Conservation (phyloP, 306 rosid genomes). For the Vigna nakashimae region DNA sequence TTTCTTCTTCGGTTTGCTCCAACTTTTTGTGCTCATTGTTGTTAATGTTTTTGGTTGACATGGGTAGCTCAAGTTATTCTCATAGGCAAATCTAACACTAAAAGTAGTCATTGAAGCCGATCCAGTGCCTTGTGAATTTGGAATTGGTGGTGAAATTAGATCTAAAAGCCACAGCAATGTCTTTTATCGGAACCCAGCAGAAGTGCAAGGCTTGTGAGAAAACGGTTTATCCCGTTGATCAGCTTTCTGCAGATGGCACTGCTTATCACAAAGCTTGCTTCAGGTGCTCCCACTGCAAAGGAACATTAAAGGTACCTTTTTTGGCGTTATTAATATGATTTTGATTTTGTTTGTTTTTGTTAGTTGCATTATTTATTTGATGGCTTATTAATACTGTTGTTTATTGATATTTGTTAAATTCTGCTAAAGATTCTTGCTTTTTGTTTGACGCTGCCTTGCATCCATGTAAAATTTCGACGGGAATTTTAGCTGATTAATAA, state of each 20-base stretch:
- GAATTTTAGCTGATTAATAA: constrained; percentile 10
- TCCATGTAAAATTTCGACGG: neutral
- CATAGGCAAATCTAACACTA: constrained; percentile 13
- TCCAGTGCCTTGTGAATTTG: constrained; percentile 39
- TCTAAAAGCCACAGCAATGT: constrained; percentile 69
- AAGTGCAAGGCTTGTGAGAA: constrained; percentile 96
- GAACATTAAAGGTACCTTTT: constrained; percentile 79
- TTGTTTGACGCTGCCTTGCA: neutral
- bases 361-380: constrained; percentile 39
- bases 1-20: constrained; percentile 13
- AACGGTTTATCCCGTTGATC: constrained; percentile 94
- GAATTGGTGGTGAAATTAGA: constrained; percentile 56
- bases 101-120: constrained; percentile 39
- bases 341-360: neutral
- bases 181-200: constrained; percentile 87
- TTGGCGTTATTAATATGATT: neutral
- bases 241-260: constrained; percentile 90
- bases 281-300: constrained; percentile 97
- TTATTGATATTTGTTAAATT: neutral
- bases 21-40: constrained; percentile 4
- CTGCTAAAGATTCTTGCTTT: constrained; percentile 43
- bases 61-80: constrained; percentile 33
- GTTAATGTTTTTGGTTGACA: neutral
- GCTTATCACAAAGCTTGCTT: constrained; percentile 92
- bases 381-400: constrained; percentile 7